A percentile compares a stretch with the other conserved stretches of the same genome.
Conservation (phyloP, 345 rosid species). For the Dovyalis caffra region DNA sequence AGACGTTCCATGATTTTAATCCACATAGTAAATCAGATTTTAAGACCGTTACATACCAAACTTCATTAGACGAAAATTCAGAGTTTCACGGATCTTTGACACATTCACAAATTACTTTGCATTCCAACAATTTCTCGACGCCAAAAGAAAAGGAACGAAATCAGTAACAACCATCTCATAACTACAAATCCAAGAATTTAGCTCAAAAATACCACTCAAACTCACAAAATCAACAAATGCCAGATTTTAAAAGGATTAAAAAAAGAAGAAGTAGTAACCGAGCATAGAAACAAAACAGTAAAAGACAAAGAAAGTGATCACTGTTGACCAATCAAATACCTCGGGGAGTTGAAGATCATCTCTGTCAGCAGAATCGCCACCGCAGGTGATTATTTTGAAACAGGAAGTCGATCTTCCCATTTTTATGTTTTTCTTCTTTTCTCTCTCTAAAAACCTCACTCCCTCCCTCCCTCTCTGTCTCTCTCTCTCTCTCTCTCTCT, state of each 20-base stretch:
- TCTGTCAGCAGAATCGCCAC: conserved; percentile 48
- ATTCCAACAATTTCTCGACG: background rate
- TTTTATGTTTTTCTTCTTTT: background rate
- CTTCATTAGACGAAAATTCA: background rate
- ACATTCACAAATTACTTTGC: background rate
- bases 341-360: conserved; percentile 48
- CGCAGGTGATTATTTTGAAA: conserved; percentile 71
- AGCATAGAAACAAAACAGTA: background rate
- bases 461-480: conserved; percentile 5
- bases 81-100: background rate
- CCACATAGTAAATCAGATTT: conserved; percentile 1
- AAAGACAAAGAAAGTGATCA: background rate
- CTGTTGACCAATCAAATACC: conserved; percentile 29
- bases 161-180: background rate
- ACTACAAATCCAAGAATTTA: background rate
- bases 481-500: background rate
- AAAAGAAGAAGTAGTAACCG: background rate
- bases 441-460: conserved; percentile 2
- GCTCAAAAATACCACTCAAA: background rate
- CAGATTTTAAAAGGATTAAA: background rate
- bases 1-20: background rate
- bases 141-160: background rate
- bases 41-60: background rate
- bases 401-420: conserved; percentile 83
- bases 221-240: background rate